phyloP scores from a whole-genome alignment of 176 grass and related monocot genomes.

The Canna indica region DNA sequence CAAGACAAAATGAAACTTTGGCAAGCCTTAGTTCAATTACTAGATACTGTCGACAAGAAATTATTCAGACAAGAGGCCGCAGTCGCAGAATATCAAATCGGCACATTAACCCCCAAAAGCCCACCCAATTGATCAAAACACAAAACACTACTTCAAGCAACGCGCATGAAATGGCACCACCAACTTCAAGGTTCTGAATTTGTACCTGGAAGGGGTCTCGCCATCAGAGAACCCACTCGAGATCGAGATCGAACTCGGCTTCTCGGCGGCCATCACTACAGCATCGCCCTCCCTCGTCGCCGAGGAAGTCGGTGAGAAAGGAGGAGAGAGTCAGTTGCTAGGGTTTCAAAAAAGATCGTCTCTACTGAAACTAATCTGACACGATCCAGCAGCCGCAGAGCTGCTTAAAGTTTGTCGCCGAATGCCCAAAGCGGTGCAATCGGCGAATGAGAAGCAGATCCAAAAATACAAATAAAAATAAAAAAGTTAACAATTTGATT shows the following conservation, averaged over 20 bases:
- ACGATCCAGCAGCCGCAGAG: not conserved
- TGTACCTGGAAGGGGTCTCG: not conserved
- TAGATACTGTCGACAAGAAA: not conserved
- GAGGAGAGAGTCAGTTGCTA: not conserved
- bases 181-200: not conserved
- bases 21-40: not conserved
- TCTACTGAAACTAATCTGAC: not conserved
- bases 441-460: not conserved
- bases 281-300: constrained; percentile 3
- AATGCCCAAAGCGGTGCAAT: not conserved
- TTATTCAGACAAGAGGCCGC: not conserved
- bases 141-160: not conserved
- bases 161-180: not conserved
- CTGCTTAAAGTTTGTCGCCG: not conserved
- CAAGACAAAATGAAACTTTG: not conserved
- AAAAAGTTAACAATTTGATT: too few species aligned
- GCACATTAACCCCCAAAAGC: not conserved
- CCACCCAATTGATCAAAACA: not conserved
- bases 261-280: not conserved
- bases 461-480: too few species aligned
- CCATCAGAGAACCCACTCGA: not conserved
- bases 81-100: not conserved
- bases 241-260: constrained; percentile 1
- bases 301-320: not conserved
- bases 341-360: not conserved